These are phyloP conservation scores for Penicillium griseofulvum DNA, from an alignment of 2,329 filamentous ascomycete species.

Conservation along the genomic window DNA sequence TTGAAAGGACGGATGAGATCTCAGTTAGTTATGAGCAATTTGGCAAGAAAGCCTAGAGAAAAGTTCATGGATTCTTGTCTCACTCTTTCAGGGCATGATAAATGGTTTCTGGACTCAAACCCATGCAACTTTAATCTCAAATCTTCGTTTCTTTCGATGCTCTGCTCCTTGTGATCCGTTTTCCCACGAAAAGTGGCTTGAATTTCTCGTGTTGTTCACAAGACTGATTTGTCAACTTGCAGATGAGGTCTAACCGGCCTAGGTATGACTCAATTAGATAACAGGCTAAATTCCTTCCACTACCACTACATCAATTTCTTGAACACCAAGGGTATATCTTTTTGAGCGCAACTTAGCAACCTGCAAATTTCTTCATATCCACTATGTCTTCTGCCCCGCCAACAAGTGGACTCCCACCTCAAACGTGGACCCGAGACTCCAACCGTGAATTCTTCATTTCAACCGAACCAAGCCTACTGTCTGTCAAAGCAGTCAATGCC, in stretches of 20 bases:
- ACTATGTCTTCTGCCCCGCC: slow-evolving; percentile 18
- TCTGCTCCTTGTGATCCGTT: background rate
- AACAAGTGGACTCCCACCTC: slow-evolving; percentile 10
- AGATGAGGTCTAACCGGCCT: background rate
- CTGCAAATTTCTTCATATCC: background rate
- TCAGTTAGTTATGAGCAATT: slow-evolving; percentile 12
- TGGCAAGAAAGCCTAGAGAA: background rate
- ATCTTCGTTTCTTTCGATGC: background rate
- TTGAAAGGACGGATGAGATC: slow-evolving; percentile 24
- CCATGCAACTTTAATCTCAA: background rate
- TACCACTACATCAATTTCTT: background rate
- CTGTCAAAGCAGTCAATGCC: slow-evolving; percentile 18
- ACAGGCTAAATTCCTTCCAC: background rate
- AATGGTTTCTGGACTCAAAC: background rate
- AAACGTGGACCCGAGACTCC: slow-evolving; percentile 17
- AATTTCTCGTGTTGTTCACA: too few relatives aligned
- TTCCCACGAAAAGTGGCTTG: background rate
- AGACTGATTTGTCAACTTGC: background rate
- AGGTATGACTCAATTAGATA: background rate
- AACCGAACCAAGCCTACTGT: slow-evolving; percentile 17
- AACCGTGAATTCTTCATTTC: slow-evolving; percentile 19
- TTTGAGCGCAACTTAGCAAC: background rate
- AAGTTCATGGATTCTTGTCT: background rate
- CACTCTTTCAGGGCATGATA: background rate
- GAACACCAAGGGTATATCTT: background rate